A percentile compares a stretch with the other conserved stretches of the same genome.
phyloP scores from a whole-genome alignment of 2,329 filamentous ascomycete genomes.

The Juglanconis oblonga region DNA sequence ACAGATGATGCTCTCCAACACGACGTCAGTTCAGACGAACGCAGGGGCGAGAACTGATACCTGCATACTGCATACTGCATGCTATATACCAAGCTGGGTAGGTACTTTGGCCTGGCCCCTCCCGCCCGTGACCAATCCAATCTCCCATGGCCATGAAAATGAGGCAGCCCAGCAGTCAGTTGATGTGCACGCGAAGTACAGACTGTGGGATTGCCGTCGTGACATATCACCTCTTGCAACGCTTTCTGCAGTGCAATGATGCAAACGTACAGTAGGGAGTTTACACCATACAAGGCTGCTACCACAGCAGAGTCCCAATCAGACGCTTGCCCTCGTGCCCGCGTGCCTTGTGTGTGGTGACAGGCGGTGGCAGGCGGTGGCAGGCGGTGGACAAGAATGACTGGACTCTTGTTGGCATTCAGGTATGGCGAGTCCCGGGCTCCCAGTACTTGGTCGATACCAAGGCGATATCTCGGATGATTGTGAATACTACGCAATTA shows the following conservation, averaged over 20 bases:
- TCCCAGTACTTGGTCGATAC: too few relatives aligned
- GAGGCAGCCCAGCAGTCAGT: not conserved
- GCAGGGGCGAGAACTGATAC: not conserved
- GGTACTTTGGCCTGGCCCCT: too few relatives aligned
- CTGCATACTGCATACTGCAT: too few relatives aligned
- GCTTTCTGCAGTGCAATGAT: conserved; percentile 4
- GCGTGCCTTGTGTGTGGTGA: not conserved
- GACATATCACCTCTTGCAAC: not conserved
- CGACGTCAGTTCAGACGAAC: not conserved
- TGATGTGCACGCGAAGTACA: not conserved
- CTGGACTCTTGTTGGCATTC: too few relatives aligned
- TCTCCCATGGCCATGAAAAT: not conserved
- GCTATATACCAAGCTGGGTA: too few relatives aligned
- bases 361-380: not conserved
- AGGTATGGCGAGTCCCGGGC: too few relatives aligned
- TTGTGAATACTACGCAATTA: too few relatives aligned
- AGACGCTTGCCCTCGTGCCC: not conserved
- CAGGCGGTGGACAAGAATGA: too few relatives aligned
- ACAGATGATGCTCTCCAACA: not conserved
- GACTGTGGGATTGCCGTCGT: not conserved
- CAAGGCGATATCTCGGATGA: too few relatives aligned
- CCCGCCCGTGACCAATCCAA: too few relatives aligned
- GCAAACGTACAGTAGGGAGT: conserved; percentile 3
- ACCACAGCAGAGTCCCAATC: not conserved
- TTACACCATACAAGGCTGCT: not conserved